These are phyloP conservation scores for Yamadazyma insecticola DNA, from an alignment of 805 yeast genomes.

Conservation along the genomic window DNA sequence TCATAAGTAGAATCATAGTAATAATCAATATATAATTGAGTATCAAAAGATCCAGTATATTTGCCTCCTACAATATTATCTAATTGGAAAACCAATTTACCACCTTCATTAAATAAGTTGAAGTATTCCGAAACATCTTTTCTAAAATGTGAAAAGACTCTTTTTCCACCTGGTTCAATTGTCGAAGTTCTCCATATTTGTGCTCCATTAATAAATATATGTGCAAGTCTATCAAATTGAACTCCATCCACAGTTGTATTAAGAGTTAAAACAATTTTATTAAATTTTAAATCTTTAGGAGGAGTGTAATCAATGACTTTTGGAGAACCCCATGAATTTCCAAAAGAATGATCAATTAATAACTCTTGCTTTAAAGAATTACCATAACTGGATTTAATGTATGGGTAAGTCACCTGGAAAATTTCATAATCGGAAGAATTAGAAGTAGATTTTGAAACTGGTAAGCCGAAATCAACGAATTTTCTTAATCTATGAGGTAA, in stretches of 20 bases:
- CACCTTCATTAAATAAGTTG: conserved; percentile 42
- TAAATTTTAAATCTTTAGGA: conserved; percentile 40
- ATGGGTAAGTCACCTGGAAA: conserved; percentile 24
- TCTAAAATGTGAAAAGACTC: conserved; percentile 43
- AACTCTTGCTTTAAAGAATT: conserved; percentile 35
- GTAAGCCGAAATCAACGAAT: no score
- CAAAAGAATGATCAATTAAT: conserved; percentile 48
- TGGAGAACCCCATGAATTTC: conserved; percentile 58
- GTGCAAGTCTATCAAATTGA: conserved; percentile 64
- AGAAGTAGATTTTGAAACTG: no score
- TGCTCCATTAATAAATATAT: conserved; percentile 55
- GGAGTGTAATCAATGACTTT: conserved; percentile 36
- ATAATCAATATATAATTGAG: conserved; percentile 48
- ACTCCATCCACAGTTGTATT: conserved; percentile 52
- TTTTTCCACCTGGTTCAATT: conserved; percentile 48
- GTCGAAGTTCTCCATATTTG: conserved; percentile 86
- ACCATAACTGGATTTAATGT: conserved; percentile 16
- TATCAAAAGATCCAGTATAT: conserved; percentile 58
- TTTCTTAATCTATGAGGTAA: background rate
- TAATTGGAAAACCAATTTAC: conserved; percentile 49
- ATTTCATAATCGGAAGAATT: conserved; percentile 10
- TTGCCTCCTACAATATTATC: conserved; percentile 56
- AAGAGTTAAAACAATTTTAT: conserved; percentile 50
- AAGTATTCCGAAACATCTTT: conserved; percentile 64
- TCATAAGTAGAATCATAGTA: conserved; percentile 24